phyloP scores from a whole-genome alignment of 2,329 filamentous ascomycete species.

The Scedosporium minutisporum region DNA sequence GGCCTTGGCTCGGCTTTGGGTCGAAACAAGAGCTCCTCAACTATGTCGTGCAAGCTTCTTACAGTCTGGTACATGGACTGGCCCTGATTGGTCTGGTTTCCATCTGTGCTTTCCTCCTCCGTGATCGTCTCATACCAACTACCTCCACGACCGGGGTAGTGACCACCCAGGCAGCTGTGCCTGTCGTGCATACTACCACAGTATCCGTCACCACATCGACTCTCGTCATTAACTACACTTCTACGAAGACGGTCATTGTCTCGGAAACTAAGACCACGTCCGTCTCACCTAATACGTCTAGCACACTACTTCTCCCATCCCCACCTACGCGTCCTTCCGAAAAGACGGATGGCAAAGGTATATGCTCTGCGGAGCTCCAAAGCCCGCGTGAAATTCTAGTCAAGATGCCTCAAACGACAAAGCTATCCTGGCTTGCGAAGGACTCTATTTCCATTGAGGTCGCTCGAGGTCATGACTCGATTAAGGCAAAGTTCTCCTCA shows the following conservation, averaged over 20 bases:
- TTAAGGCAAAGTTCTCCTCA: conserved; percentile 38
- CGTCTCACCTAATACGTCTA: neutral
- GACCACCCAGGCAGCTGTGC: neutral
- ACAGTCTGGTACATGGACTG: neutral
- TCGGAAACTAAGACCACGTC: conserved; percentile 7
- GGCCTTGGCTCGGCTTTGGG: neutral
- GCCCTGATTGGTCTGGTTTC: neutral
- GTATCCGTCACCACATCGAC: conserved; percentile 15
- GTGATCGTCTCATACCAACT: neutral
- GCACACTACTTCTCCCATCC: neutral
- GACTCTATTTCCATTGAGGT: conserved; percentile 48
- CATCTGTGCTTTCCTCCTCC: neutral
- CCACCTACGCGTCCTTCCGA: neutral
- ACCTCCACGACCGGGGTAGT: neutral
- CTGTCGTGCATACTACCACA: neutral
- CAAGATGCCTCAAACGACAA: conserved; percentile 39
- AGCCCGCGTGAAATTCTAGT: conserved; percentile 44
- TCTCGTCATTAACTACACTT: conserved; percentile 26
- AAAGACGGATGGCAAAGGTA: conserved; percentile 15
- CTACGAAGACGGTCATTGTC: conserved; percentile 24
- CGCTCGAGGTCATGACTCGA: conserved; percentile 33
- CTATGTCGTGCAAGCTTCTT: neutral
- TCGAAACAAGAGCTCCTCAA: neutral
- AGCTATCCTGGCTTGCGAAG: conserved; percentile 44
- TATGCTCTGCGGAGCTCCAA: conserved; percentile 36